Evolutionary conservation across 163 green algal species (phyloP).

Genomic region (Volvox carteri): DNA sequence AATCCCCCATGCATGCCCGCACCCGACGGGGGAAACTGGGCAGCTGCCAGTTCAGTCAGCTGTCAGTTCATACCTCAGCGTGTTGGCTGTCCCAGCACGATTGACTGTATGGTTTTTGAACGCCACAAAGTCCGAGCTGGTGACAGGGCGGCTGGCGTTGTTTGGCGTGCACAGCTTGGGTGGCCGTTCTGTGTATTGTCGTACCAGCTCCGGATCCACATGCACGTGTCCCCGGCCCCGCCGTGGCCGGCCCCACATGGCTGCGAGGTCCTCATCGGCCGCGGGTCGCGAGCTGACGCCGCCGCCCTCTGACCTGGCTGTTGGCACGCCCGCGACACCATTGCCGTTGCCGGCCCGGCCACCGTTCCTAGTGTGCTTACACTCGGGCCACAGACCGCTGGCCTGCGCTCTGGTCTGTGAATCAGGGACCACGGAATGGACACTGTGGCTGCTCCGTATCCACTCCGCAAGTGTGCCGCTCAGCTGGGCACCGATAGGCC

Average conservation of each 20-base stretch:
- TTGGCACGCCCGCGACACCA: background rate
- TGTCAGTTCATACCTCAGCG: background rate
- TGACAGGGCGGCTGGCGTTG: slow-evolving; percentile 28
- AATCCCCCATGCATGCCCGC: background rate
- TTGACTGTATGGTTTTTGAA: slow-evolving; percentile 51
- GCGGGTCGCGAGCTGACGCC: background rate
- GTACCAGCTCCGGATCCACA: slow-evolving; percentile 43
- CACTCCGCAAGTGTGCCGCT: slow-evolving; percentile 21
- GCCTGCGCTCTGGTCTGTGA: background rate
- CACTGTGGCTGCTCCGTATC: slow-evolving; percentile 16
- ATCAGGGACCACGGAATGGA: background rate
- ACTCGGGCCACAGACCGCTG: background rate
- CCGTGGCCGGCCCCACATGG: background rate
- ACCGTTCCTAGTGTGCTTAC: background rate
- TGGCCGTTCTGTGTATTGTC: slow-evolving; percentile 39
- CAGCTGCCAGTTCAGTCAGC: no score
- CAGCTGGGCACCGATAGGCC: background rate
- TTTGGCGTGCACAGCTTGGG: slow-evolving; percentile 54
- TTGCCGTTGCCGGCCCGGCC: background rate
- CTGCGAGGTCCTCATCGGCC: background rate
- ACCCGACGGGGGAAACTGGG: no score
- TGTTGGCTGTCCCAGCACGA: slow-evolving; percentile 19
- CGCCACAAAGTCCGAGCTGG: slow-evolving; percentile 43
- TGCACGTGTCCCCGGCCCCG: background rate
- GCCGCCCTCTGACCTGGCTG: background rate